Conservation (phyloP, 805 yeast genomes). For the Geotrichum ghanense region DNA sequence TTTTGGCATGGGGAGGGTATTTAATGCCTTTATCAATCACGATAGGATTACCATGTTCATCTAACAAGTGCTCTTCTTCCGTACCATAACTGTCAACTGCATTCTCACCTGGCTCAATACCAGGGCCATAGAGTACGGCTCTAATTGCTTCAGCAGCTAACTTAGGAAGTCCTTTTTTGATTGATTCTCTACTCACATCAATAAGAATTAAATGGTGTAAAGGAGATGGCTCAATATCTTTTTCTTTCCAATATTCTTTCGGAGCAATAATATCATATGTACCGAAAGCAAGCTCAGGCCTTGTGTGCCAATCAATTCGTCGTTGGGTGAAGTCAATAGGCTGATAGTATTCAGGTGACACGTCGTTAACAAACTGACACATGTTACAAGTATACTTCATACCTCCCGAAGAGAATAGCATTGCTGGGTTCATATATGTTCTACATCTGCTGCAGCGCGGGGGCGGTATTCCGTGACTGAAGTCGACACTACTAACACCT, state of each 20-base stretch:
- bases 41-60: slow-evolving; percentile 20
- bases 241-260: slow-evolving; percentile 46
- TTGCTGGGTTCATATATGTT: slow-evolving; percentile 76
- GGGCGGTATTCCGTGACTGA: slow-evolving; percentile 48
- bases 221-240: slow-evolving; percentile 31
- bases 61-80: slow-evolving; percentile 3
- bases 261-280: slow-evolving; percentile 82
- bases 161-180: slow-evolving; percentile 47
- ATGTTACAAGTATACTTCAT: slow-evolving; percentile 71
- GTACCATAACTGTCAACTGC: neutral
- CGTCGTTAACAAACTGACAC: slow-evolving; percentile 64
- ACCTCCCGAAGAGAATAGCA: slow-evolving; percentile 50
- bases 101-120: neutral
- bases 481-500: slow-evolving; percentile 57
- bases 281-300: slow-evolving; percentile 74
- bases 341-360: slow-evolving; percentile 56
- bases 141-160: slow-evolving; percentile 63
- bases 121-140: slow-evolving; percentile 34
- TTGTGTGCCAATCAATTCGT: slow-evolving; percentile 47
- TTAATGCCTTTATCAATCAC: neutral
- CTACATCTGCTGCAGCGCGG: slow-evolving; percentile 89
- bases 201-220: slow-evolving; percentile 63
- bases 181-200: slow-evolving; percentile 53
- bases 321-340: slow-evolving; percentile 50
- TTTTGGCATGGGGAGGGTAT: slow-evolving; percentile 33